A percentile compares a stretch with the other conserved stretches of the same genome.
Evolutionary conservation across 2,329 filamentous ascomycete genomes (phyloP).

Genomic region (Chaetomium olivaceum): DNA sequence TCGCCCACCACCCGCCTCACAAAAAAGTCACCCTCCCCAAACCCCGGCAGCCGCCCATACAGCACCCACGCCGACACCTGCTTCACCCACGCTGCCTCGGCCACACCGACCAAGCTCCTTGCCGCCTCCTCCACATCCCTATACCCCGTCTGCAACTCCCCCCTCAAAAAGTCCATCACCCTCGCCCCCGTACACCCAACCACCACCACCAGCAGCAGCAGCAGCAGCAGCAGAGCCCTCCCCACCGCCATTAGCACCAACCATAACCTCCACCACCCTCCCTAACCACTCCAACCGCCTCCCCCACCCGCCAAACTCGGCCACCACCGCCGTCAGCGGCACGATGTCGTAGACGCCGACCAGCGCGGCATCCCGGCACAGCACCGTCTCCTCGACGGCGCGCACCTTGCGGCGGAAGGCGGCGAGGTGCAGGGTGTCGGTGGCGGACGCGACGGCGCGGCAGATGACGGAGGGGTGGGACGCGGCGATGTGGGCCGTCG

Average conservation of each 20-base stretch:
- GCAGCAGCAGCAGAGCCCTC: no score
- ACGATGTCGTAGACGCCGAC: slow-evolving; percentile 95
- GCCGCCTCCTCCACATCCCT: slow-evolving; percentile 79
- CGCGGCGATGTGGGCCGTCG: slow-evolving; percentile 66
- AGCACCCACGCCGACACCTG: slow-evolving; percentile 89
- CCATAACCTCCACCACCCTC: slow-evolving; percentile 69
- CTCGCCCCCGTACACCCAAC: slow-evolving; percentile 63
- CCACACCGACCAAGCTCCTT: slow-evolving; percentile 69
- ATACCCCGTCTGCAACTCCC: slow-evolving; percentile 83
- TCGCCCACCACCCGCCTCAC: slow-evolving; percentile 44
- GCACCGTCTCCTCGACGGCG: slow-evolving; percentile 76
- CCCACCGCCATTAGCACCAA: slow-evolving; percentile 22
- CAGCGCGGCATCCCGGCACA: slow-evolving; percentile 72
- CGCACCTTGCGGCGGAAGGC: slow-evolving; percentile 82
- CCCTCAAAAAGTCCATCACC: slow-evolving; percentile 74
- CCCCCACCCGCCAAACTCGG: slow-evolving; percentile 85
- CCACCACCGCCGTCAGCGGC: slow-evolving; percentile 79
- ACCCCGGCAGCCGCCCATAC: slow-evolving; percentile 78
- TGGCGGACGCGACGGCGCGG: slow-evolving; percentile 79
- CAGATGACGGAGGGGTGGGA: slow-evolving; percentile 80
- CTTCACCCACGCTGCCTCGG: slow-evolving; percentile 88
- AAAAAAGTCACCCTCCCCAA: slow-evolving; percentile 85
- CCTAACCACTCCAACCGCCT: slow-evolving; percentile 84
- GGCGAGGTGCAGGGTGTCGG: slow-evolving; percentile 72
- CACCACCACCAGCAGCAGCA: no score